Evolutionary conservation across 345 rosid species (phyloP).

Genomic region (Arabis hirsuta): DNA sequence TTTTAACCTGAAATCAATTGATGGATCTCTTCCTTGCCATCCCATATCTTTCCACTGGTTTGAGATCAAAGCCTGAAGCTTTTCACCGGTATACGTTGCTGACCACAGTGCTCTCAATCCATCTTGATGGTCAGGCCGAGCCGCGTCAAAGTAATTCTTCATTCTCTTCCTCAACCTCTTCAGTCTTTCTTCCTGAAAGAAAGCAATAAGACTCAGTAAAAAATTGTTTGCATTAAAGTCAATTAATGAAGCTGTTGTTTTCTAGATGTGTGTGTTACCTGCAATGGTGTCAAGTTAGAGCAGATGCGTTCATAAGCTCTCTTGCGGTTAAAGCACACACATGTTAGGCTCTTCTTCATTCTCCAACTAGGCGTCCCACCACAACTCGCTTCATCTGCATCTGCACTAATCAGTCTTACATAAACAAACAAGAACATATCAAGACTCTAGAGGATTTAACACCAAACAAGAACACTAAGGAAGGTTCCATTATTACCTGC

Average conservation of each 20-base stretch:
- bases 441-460: not conserved
- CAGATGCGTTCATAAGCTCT: conserved; percentile 70
- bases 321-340: conserved; percentile 90
- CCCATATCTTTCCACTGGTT: conserved; percentile 99
- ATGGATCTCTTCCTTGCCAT: conserved; percentile 98
- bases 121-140: conserved; percentile 82
- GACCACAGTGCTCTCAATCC: conserved; percentile 89
- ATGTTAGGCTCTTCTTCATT: conserved; percentile 82
- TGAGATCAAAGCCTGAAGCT: conserved; percentile 77
- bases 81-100: conserved; percentile 70
- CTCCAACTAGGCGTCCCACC: conserved; percentile 66
- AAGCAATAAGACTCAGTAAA: not conserved
- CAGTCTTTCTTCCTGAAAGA: conserved; percentile 71
- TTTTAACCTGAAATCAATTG: conserved; percentile 84
- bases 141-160: conserved; percentile 74
- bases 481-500: not conserved
- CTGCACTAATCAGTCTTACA: conserved; percentile 12
- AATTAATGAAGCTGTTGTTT: not conserved
- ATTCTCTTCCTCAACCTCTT: conserved; percentile 72
- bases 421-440: conserved; percentile 4
- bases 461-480: conserved; percentile 11
- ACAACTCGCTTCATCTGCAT: conserved; percentile 60
- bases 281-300: conserved; percentile 79
- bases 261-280: conserved; percentile 49
- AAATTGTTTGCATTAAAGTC: not conserved